Percentiles rank a stretch among this genome's conserved stretches.
Evolutionary conservation across 78 protist genomes (phyloP).

Genomic region (Dictyostelium brefeldianum): DNA sequence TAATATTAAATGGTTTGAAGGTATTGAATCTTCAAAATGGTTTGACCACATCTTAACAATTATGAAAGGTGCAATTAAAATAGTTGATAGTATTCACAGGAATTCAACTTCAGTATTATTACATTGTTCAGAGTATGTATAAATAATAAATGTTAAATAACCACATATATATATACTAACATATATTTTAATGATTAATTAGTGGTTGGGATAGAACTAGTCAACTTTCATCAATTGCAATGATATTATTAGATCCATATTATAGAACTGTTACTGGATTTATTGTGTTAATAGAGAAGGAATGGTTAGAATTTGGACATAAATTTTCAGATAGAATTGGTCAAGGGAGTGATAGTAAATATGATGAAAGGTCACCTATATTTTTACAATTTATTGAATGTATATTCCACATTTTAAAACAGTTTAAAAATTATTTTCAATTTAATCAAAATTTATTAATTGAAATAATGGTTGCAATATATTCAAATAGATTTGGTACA

Average conservation of each 20-base stretch:
- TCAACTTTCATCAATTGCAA: slow-evolving; percentile 76
- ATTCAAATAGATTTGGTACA: slow-evolving; percentile 85
- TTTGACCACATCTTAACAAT: slow-evolving; percentile 58
- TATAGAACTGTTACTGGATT: slow-evolving; percentile 92
- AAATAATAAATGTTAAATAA: too few species aligned
- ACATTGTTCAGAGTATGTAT: slow-evolving; percentile 98
- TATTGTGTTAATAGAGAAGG: slow-evolving; percentile 90
- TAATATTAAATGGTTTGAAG: slow-evolving; percentile 38
- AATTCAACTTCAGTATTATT: slow-evolving; percentile 58
- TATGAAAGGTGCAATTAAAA: slow-evolving; percentile 26
- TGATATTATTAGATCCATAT: slow-evolving; percentile 91
- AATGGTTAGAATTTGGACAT: slow-evolving; percentile 95
- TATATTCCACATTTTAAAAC: slow-evolving; percentile 84
- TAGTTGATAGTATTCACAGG: slow-evolving; percentile 34
- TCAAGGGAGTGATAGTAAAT: background rate
- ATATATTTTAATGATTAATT: too few species aligned
- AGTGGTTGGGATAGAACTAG: slow-evolving; percentile 97
- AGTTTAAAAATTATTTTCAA: slow-evolving; percentile 92
- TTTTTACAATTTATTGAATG: slow-evolving; percentile 95
- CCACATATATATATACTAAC: too few species aligned
- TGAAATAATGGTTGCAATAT: background rate
- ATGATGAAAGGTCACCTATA: slow-evolving; percentile 88
- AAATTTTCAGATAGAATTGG: slow-evolving; percentile 77
- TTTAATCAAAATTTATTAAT: slow-evolving; percentile 85
- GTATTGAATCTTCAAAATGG: slow-evolving; percentile 47